These are phyloP conservation scores for Blastobotrys attinorum DNA, from an alignment of 805 yeast genomes.

Conservation along the genomic window DNA sequence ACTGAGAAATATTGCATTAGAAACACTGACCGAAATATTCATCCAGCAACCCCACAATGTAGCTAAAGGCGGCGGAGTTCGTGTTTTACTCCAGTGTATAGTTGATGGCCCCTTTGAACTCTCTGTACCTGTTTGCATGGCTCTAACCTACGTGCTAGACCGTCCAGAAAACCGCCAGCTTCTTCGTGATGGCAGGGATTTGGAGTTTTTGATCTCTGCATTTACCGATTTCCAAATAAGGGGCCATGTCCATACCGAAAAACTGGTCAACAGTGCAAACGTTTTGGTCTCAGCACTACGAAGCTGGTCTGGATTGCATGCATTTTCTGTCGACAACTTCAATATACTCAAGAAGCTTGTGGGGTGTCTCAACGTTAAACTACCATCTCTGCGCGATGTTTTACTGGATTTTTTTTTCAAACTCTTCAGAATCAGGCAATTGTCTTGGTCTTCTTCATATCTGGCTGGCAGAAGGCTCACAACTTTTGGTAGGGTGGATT, in stretches of 20 bases:
- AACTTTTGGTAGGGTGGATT: conserved; percentile 20
- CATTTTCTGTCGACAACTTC: conserved; percentile 51
- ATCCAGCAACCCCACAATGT: conserved; percentile 38
- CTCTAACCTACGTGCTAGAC: conserved; percentile 51
- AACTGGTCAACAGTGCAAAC: conserved; percentile 51
- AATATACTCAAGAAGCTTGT: conserved; percentile 50
- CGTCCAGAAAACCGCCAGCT: conserved; percentile 43
- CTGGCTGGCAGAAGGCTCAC: conserved; percentile 24
- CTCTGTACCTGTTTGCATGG: conserved; percentile 37
- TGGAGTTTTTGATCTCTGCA: conserved; percentile 56
- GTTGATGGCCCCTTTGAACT: conserved; percentile 47
- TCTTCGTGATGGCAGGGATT: conserved; percentile 53
- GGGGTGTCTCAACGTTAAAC: conserved; percentile 52
- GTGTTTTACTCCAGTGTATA: conserved; percentile 38
- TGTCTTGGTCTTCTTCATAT: conserved; percentile 44
- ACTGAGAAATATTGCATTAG: conserved; percentile 42
- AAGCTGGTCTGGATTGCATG: conserved; percentile 68
- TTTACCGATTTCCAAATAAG: conserved; percentile 55
- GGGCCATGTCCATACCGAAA: conserved; percentile 42
- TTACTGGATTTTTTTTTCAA: conserved; percentile 67
- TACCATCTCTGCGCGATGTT: conserved; percentile 45
- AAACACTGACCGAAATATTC: conserved; percentile 45
- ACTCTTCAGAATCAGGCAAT: conserved; percentile 49
- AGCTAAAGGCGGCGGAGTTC: conserved; percentile 38
- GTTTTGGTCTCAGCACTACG: conserved; percentile 56